Percentiles rank a stretch among this genome's conserved stretches.
These are phyloP conservation scores for Eucalyptus sp. DNA, from an alignment of 345 rosid genomes.

Conservation along the genomic window DNA sequence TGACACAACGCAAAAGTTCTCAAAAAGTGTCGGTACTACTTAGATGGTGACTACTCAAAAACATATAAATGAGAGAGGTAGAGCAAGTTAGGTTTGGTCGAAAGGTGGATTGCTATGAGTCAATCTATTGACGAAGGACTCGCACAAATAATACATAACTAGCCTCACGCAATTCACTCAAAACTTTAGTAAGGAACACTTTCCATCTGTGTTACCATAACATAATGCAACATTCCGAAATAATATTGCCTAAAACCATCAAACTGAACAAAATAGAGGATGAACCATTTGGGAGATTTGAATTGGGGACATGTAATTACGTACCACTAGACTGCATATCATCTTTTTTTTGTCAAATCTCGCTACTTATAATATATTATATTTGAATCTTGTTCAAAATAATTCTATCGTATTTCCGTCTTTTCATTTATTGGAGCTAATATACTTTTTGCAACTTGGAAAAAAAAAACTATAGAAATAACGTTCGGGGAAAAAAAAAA, in stretches of 20 bases:
- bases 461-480: neutral
- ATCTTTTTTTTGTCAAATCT: neutral
- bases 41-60: neutral
- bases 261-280: neutral
- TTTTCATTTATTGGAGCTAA: neutral
- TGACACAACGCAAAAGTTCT: no score
- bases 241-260: neutral
- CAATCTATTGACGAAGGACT: neutral
- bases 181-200: neutral
- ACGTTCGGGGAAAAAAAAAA: neutral
- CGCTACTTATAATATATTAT: neutral
- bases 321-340: neutral
- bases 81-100: neutral
- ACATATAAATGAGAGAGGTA: neutral
- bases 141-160: neutral
- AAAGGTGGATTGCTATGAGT: neutral
- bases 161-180: neutral
- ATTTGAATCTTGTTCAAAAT: neutral
- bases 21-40: rapidly evolving
- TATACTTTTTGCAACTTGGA: neutral
- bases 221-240: neutral
- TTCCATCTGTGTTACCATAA: neutral
- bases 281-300: neutral
- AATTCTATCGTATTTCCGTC: neutral
- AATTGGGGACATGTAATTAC: neutral